Percentiles rank a stretch among this genome's conserved stretches.
phyloP scores from a whole-genome alignment of 1,284 basidiomycete species.

The Marasmius oreades region DNA sequence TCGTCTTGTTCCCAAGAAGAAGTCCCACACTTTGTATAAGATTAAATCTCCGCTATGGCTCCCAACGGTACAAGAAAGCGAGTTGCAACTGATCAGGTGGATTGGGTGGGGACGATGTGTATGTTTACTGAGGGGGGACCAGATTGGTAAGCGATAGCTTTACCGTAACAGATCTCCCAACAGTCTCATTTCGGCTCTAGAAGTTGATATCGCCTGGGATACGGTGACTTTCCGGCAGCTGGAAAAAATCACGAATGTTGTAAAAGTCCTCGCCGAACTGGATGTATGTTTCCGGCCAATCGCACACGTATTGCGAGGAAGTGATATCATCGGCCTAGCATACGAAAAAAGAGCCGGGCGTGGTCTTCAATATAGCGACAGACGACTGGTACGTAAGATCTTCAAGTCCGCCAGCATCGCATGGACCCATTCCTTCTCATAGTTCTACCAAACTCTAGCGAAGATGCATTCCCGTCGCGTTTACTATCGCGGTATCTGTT shows the following conservation, averaged over 20 bases:
- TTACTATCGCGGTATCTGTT: not conserved
- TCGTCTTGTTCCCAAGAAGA: not conserved
- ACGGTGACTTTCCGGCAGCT: conserved; percentile 25
- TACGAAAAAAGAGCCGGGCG: conserved; percentile 40
- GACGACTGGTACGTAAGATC: conserved; percentile 21
- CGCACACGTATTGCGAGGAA: conserved; percentile 39
- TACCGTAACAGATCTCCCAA: too few relatives aligned
- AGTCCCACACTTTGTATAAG: not conserved
- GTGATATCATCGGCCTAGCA: conserved; percentile 40
- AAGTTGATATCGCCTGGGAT: conserved; percentile 25
- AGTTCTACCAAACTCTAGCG: not conserved
- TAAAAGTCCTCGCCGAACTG: conserved; percentile 31
- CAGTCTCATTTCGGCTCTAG: too few relatives aligned
- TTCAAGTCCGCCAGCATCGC: not conserved
- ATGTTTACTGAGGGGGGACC: conserved; percentile 24
- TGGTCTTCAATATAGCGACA: conserved; percentile 31
- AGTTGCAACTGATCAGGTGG: conserved; percentile 29
- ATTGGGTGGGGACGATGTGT: conserved; percentile 23
- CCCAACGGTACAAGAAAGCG: conserved; percentile 29
- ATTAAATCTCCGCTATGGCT: conserved; percentile 3
- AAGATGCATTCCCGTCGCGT: not conserved
- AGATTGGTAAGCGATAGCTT: conserved; percentile 27
- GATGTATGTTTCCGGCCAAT: conserved; percentile 41
- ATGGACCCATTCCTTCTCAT: not conserved
- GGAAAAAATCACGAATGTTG: conserved; percentile 31